Evolutionary conservation across 2,329 filamentous ascomycete species (phyloP), one percentile per base, ranked within the genome.

Genomic region (Dryadomyces sulphureus): DNA sequence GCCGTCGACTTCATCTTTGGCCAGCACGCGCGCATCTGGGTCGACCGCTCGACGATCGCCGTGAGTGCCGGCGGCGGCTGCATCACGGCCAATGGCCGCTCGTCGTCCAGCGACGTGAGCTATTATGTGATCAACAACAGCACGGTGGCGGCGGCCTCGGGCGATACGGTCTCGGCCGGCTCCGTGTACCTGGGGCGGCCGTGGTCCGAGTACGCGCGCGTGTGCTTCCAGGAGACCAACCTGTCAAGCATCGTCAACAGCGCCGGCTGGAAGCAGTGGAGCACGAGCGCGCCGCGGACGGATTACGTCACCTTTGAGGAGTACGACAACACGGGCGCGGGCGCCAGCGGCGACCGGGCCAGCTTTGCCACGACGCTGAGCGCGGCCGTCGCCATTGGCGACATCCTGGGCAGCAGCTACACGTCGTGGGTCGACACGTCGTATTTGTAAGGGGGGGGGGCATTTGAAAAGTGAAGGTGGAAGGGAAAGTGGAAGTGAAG

Each of bases 151-250:
- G 35, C 39, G 4, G 38, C 49, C 3, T 20, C 38, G 0, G 65
- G 64, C 5, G 56, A 63, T 38, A 55, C 48, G 2, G 65, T 70
- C 2, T 9, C 56, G 1, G 59, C 61, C 0, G 69, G 63, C 50
- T 70, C 68, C 48, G 79, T 82, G 63, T 81, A 72, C 54, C 65
- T 73, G 1, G 69, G 69, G 5, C 62, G 69, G 4, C 69, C 69
- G 0, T 73, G 69, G 69, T 54, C 62, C 7, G 54, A 60, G 22
- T 70, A 65, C 45, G 61, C 69, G 1, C 63, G 67, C 4, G 69
- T 72, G 7, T 60, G 63, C 5, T 69, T 70, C 57, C 68, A 73
- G 52, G 55, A 65, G 43, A 72, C 70, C 0, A 56, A 56, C 27
- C 62, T 83, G 59, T 65, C 64, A 8, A 59, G 62, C 21, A 73